These are phyloP conservation scores for Hypomontagnella monticulosa DNA, from an alignment of 495 filamentous ascomycete species.

Conservation along the genomic window DNA sequence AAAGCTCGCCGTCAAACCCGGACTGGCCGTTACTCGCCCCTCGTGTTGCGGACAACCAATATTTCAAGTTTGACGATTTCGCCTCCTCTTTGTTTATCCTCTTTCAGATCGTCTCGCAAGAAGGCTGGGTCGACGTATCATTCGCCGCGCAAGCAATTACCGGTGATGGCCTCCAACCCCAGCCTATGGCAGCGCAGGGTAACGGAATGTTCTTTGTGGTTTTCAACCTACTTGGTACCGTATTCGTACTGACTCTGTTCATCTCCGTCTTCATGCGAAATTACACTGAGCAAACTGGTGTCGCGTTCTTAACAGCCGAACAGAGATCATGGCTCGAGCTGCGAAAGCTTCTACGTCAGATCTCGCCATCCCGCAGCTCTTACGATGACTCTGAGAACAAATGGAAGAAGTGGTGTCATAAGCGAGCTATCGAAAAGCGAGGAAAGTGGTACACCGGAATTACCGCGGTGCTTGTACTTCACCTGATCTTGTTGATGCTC, in stretches of 20 bases:
- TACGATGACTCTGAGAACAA: conserved; percentile 74
- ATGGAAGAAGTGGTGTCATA: conserved; percentile 94
- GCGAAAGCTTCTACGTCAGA: conserved; percentile 90
- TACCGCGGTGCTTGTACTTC: conserved; percentile 79
- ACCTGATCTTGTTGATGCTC: conserved; percentile 82
- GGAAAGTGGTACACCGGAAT: conserved; percentile 89
- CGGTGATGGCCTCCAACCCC: conserved; percentile 76
- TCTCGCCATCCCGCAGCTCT: conserved; percentile 90
- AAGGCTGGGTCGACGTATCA: conserved; percentile 96
- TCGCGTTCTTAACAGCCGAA: conserved; percentile 95
- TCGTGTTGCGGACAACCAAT: conserved; percentile 79
- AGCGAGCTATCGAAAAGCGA: conserved; percentile 90
- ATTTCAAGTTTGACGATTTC: conserved; percentile 94
- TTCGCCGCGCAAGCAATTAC: conserved; percentile 83
- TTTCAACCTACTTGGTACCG: conserved; percentile 95
- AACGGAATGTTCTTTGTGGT: conserved; percentile 94
- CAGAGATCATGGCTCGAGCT: conserved; percentile 97
- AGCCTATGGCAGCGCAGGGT: conserved; percentile 72
- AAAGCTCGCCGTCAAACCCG: conserved; percentile 72
- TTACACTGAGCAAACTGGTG: conserved; percentile 98
- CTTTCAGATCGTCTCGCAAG: conserved; percentile 98
- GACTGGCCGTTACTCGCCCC: conserved; percentile 87
- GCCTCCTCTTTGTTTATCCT: conserved; percentile 91
- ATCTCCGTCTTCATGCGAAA: conserved; percentile 99
- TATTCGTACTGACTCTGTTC: conserved; percentile 97